phyloP scores from a whole-genome alignment of 1,284 basidiomycete genomes.

The Erythrobasidium hasegawianum region DNA sequence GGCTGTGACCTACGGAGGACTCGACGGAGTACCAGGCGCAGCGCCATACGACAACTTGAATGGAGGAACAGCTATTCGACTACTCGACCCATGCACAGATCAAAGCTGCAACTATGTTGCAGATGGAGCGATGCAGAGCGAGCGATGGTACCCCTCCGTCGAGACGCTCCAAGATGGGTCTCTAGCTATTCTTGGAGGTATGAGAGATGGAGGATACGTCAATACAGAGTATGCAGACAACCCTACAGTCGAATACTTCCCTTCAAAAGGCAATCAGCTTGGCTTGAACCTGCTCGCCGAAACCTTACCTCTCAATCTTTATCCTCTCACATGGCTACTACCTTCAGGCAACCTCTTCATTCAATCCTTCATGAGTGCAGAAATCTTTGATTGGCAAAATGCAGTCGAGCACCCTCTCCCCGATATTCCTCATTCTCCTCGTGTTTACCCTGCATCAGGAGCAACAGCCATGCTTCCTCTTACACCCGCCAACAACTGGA shows the following conservation, averaged over 20 bases:
- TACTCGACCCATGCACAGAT: slow-evolving; percentile 68
- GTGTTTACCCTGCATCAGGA: slow-evolving; percentile 89
- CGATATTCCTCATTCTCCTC: slow-evolving; percentile 59
- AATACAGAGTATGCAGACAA: slow-evolving; percentile 83
- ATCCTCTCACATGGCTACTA: slow-evolving; percentile 79
- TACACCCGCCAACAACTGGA: slow-evolving; percentile 82
- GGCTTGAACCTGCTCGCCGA: slow-evolving; percentile 72
- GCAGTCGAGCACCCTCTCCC: slow-evolving; percentile 56
- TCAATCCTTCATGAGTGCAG: slow-evolving; percentile 34
- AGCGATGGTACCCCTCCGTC: slow-evolving; percentile 76
- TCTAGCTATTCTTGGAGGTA: slow-evolving; percentile 56
- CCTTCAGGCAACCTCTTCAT: slow-evolving; percentile 66
- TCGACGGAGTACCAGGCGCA: slow-evolving; percentile 49
- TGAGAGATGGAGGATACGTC: slow-evolving; percentile 77
- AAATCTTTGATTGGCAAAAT: slow-evolving; percentile 63
- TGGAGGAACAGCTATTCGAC: slow-evolving; percentile 59
- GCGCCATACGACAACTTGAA: slow-evolving; percentile 58
- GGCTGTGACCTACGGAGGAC: slow-evolving; percentile 69
- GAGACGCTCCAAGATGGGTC: slow-evolving; percentile 54
- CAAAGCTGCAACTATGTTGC: slow-evolving; percentile 73
- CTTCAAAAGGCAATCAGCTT: slow-evolving; percentile 59
- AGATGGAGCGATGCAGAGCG: slow-evolving; percentile 60
- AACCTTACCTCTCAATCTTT: slow-evolving; percentile 85
- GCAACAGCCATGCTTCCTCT: slow-evolving; percentile 86
- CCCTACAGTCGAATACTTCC: slow-evolving; percentile 76